Conservation (phyloP, 768 basidiomycete genomes). For the Pisolithus albus region DNA sequence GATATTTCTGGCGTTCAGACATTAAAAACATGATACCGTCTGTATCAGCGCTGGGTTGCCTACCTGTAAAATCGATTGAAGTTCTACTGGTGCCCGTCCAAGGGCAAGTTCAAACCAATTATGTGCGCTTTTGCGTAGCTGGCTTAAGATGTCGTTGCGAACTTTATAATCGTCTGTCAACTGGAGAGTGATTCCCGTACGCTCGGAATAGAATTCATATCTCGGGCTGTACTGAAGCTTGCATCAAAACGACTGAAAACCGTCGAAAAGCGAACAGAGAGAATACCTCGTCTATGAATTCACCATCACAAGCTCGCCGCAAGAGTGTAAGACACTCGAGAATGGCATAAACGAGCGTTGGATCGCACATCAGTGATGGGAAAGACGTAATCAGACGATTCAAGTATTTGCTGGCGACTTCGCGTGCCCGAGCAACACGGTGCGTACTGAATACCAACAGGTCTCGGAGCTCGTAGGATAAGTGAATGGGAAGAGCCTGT, state of each 20-base stretch:
- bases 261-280: background rate
- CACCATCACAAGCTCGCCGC: conserved; percentile 82
- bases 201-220: conserved; percentile 76
- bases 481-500: conserved; percentile 63
- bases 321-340: conserved; percentile 88
- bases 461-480: conserved; percentile 68
- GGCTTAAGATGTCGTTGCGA: conserved; percentile 76
- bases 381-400: conserved; percentile 84
- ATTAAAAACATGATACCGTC: background rate
- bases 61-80: conserved; percentile 90
- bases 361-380: conserved; percentile 91
- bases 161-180: conserved; percentile 81
- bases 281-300: conserved; percentile 82
- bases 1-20: conserved; percentile 64
- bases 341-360: conserved; percentile 78
- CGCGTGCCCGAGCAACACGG: conserved; percentile 72
- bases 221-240: conserved; percentile 75
- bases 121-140: conserved; percentile 66
- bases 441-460: conserved; percentile 78
- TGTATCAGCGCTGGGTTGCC: conserved; percentile 8
- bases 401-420: conserved; percentile 76
- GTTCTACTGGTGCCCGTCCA: conserved; percentile 82
- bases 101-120: conserved; percentile 86
- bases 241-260: background rate
- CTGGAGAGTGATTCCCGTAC: conserved; percentile 65